Evolutionary conservation across 257 asterid species (phyloP).

Genomic region (Oldenlandia corymbosa): DNA sequence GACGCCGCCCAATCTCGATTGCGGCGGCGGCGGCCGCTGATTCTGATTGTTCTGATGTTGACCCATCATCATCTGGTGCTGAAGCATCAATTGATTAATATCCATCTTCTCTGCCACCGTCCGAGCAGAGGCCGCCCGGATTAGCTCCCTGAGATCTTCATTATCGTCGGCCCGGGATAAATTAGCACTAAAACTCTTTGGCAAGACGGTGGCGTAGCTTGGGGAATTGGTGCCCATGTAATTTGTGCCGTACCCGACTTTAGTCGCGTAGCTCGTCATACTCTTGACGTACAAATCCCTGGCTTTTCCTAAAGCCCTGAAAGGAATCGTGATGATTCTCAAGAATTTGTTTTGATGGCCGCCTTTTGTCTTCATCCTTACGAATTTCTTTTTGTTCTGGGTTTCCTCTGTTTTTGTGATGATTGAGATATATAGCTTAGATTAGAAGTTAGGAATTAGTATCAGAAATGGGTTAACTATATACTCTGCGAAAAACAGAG

Average conservation of each 20-base stretch:
- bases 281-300: conserved; percentile 36
- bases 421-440: too few relatives aligned
- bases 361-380: conserved; percentile 36
- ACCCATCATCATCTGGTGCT: conserved; percentile 21
- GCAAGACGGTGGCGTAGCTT: conserved; percentile 7
- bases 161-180: conserved; percentile 27
- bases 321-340: conserved; percentile 45
- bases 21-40: neutral
- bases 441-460: too few relatives aligned
- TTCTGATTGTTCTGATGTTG: too few relatives aligned
- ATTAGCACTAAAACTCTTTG: conserved; percentile 40
- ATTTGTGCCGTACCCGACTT: conserved; percentile 2
- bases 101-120: conserved; percentile 17
- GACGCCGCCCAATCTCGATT: neutral
- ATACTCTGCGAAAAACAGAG: too few relatives aligned
- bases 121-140: conserved; percentile 53
- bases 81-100: conserved; percentile 23
- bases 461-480: too few relatives aligned
- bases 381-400: too few relatives aligned
- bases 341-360: conserved; percentile 35
- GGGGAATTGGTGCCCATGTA: conserved; percentile 3
- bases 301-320: conserved; percentile 31
- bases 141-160: conserved; percentile 54
- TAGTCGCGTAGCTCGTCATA: conserved; percentile 21
- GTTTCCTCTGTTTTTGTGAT: too few relatives aligned